Conservation (phyloP, 2,329 filamentous ascomycete genomes). For the Apiospora koreana region DNA sequence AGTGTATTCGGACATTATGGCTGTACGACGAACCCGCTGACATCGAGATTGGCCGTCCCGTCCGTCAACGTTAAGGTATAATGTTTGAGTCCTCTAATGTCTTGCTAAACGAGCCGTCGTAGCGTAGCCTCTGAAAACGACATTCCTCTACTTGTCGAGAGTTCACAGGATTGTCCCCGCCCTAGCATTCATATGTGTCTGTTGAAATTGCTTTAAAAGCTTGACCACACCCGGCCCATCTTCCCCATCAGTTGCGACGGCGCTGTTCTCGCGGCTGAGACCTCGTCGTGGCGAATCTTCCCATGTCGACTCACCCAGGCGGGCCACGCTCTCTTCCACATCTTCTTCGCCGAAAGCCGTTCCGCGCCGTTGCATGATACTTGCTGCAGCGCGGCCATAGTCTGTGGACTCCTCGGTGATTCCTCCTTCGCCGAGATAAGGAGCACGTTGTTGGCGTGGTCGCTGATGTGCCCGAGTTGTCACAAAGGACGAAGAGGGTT, state of each 20-base stretch:
- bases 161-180: constrained; percentile 1
- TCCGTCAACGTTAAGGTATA: background rate
- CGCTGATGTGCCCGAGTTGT: constrained; percentile 48
- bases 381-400: constrained; percentile 40
- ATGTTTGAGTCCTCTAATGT: background rate
- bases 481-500: constrained; percentile 56
- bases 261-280: constrained; percentile 54
- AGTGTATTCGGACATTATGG: background rate
- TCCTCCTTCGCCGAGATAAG: constrained; percentile 47
- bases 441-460: constrained; percentile 45
- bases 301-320: constrained; percentile 61
- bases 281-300: constrained; percentile 56
- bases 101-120: background rate
- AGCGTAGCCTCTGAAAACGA: background rate
- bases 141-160: background rate
- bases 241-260: constrained; percentile 41
- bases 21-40: background rate
- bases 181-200: constrained; percentile 35
- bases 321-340: constrained; percentile 51
- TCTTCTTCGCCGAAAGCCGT: constrained; percentile 60
- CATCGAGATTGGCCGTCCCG: background rate
- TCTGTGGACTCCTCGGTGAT: constrained; percentile 60
- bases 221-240: constrained; percentile 57
- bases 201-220: constrained; percentile 60
- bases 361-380: constrained; percentile 36